A percentile compares a stretch with the other conserved stretches of the same genome.
Evolutionary conservation across 2,329 filamentous ascomycete species (phyloP).

Genomic region (Epichloe baconii): DNA sequence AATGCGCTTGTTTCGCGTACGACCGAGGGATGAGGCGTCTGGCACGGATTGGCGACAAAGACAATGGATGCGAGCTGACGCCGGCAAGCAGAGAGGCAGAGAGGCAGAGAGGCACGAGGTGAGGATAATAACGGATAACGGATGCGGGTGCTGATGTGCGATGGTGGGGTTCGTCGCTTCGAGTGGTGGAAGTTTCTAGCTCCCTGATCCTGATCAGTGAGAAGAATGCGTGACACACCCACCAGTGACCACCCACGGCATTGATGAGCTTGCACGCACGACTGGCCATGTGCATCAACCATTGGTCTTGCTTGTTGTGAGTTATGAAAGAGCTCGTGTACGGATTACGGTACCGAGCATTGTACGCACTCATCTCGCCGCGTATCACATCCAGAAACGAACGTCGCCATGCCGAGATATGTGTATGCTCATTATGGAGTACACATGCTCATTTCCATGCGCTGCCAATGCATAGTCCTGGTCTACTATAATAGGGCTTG

Average conservation of each 20-base stretch:
- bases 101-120: not conserved
- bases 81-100: not conserved
- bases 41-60: too few relatives aligned
- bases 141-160: not conserved
- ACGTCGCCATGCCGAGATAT: not conserved
- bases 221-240: not conserved
- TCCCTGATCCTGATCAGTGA: not conserved
- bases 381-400: not conserved
- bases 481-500: not conserved
- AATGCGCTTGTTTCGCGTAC: too few relatives aligned
- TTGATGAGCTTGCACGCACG: not conserved
- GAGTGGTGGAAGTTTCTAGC: constrained; percentile 13
- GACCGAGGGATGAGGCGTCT: too few relatives aligned
- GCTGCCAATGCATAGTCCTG: not conserved
- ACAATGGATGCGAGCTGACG: too few relatives aligned
- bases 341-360: not conserved
- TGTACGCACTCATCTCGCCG: not conserved
- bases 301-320: not conserved
- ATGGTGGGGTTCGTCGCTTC: constrained; percentile 1
- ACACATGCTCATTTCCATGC: not conserved
- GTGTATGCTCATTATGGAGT: not conserved
- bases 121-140: too few relatives aligned
- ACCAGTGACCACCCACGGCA: too few relatives aligned
- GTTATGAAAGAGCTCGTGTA: too few relatives aligned
- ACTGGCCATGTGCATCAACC: not conserved